Conservation (phyloP, 1,284 basidiomycete species). For the Ceratobasidium sp. region DNA sequence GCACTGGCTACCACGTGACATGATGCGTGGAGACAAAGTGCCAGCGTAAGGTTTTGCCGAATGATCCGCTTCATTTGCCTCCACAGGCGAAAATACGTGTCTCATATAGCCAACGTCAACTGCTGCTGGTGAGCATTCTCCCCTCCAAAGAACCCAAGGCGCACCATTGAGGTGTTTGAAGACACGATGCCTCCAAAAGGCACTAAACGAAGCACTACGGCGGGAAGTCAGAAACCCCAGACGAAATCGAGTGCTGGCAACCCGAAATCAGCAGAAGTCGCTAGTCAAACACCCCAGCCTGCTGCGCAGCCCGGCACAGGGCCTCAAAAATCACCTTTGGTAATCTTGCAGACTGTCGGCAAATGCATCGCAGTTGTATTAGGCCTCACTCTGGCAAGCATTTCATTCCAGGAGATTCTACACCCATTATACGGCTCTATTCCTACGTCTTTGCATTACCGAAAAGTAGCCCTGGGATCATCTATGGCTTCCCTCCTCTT, state of each 20-base stretch:
- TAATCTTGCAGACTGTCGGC: constrained; percentile 6
- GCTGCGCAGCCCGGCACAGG: neutral
- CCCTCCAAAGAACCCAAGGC: neutral
- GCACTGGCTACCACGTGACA: constrained; percentile 5
- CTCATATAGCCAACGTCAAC: neutral
- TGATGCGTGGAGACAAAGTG: neutral
- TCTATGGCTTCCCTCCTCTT: constrained; percentile 55
- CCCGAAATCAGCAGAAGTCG: neutral
- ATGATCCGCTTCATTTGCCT: constrained; percentile 14
- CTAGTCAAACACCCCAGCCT: neutral
- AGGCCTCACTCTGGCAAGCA: constrained; percentile 62
- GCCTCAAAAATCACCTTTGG: neutral
- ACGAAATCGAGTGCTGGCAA: constrained; percentile 22
- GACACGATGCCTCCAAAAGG: constrained; percentile 23
- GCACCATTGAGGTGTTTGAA: neutral
- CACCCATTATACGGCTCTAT: constrained; percentile 68
- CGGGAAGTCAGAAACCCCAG: constrained; percentile 6
- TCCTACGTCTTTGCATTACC: constrained; percentile 61
- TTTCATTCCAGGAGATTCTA: constrained; percentile 65
- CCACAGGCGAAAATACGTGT: neutral
- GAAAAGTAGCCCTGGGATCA: constrained; percentile 58
- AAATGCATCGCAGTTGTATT: constrained; percentile 15
- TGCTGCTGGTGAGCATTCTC: constrained; percentile 1
- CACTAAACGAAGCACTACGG: constrained; percentile 1
- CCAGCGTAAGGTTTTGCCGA: neutral